These are phyloP conservation scores for Nitzschia palea DNA, from an alignment of 108 stramenopile species.

Conservation along the genomic window DNA sequence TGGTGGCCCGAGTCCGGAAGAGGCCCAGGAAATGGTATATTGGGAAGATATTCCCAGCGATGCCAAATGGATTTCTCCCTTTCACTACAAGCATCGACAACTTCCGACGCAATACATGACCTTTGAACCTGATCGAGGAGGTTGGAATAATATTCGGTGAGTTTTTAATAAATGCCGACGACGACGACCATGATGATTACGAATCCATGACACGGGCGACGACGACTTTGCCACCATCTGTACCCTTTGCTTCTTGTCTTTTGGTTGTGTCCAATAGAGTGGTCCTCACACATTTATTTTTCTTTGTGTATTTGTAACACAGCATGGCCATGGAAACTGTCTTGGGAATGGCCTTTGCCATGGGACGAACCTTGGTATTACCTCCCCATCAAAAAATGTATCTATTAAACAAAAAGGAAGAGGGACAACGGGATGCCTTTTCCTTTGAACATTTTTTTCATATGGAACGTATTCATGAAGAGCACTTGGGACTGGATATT, in stretches of 20 bases:
- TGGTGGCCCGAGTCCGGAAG: constrained; percentile 69
- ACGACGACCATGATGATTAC: neutral
- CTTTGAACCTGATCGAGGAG: constrained; percentile 90
- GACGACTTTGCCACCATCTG: no score
- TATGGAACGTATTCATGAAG: constrained; percentile 68
- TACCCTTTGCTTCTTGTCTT: no score
- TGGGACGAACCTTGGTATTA: constrained; percentile 85
- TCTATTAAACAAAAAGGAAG: constrained; percentile 61
- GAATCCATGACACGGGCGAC: no score
- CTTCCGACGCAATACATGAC: constrained; percentile 73
- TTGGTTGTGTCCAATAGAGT: neutral
- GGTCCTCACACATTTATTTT: neutral
- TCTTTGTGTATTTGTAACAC: neutral
- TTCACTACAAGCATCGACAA: constrained; percentile 35
- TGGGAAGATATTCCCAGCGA: constrained; percentile 84
- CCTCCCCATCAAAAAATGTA: constrained; percentile 50
- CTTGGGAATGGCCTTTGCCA: constrained; percentile 78
- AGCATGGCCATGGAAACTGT: constrained; percentile 69
- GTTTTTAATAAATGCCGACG: no score
- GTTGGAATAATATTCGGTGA: constrained; percentile 95
- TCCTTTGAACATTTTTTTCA: constrained; percentile 79
- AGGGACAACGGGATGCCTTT: constrained; percentile 63
- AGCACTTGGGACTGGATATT: constrained; percentile 82
- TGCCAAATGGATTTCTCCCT: constrained; percentile 56
- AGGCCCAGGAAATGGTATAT: constrained; percentile 81